Evolutionary conservation across 2,329 filamentous ascomycete genomes (phyloP), one percentile per base, ranked within the genome.

Genomic region (Cytospora piceae): DNA sequence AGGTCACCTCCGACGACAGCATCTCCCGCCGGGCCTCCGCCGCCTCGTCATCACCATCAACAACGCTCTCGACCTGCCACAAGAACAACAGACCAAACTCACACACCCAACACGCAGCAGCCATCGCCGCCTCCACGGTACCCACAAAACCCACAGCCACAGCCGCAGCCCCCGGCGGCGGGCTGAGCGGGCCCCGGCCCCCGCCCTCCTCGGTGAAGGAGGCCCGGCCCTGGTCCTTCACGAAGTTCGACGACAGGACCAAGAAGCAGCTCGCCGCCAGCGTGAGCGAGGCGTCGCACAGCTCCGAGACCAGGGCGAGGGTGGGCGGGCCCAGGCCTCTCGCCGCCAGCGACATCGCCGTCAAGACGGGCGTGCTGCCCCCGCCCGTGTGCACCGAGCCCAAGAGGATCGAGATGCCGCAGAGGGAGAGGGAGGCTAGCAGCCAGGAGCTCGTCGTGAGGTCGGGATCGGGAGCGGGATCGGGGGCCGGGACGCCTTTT

Each of bases 311-410:
- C 9, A 42, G 66, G 42, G 31, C 54, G 17, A 56, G 63, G 31
- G 34, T 67, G 7, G 58, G 66, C 12, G 66, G 66, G 24, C 66
- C 66, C 17, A 49, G 66, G 24, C 63, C 66, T 11, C 58, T 67
- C 31, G 58, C 63, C 6, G 9, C 64, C 3, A 67, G 59, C 9
- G 61, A 68, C 12, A 67, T 58, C 17, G 67, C 64, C 31, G 15
- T 66, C 57, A 59, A 67, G 60, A 81, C 54, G 8, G 64, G 64
- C 11, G 54, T 64, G 34, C 53, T 68, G 27, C 63, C 66, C n/a
- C 61, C 63, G 32, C 66, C 66, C 0, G 42, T 67, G 11, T 67
- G 66, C 37, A 61, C 64, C 1, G 66, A 65, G 51, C 66, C 66
- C 39, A 65, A 60, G 54, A 53, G 42, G 24, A n/a, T 49, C 15